Conservation (phyloP, 2,329 filamentous ascomycete genomes). For the Neobulgaria alba region DNA sequence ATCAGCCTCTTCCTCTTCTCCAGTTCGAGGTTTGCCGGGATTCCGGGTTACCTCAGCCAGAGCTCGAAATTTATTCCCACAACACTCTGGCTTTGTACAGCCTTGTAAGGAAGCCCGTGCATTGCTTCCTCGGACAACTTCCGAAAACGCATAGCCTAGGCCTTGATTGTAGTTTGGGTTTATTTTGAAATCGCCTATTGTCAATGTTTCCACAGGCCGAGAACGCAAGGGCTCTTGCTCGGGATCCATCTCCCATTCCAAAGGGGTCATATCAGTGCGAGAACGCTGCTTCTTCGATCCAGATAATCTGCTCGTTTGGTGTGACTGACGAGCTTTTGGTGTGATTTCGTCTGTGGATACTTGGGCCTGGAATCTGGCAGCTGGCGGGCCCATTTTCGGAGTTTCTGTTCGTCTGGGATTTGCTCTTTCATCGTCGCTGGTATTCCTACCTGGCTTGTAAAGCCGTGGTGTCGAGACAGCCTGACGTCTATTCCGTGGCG, state of each 20-base stretch:
- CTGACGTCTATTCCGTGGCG: too few relatives aligned
- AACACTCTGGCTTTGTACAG: constrained; percentile 50
- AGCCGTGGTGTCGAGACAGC: too few relatives aligned
- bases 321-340: too few relatives aligned
- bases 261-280: neutral
- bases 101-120: constrained; percentile 51
- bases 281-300: too few relatives aligned
- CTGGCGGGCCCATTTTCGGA: too few relatives aligned
- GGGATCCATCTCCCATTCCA: constrained; percentile 1
- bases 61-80: constrained; percentile 33
- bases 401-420: too few relatives aligned
- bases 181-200: constrained; percentile 51
- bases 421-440: too few relatives aligned
- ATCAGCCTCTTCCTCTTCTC: constrained; percentile 33
- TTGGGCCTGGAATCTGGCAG: too few relatives aligned
- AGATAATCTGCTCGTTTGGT: too few relatives aligned
- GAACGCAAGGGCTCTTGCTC: constrained; percentile 31
- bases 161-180: constrained; percentile 53
- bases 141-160: constrained; percentile 48
- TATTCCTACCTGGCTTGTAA: too few relatives aligned
- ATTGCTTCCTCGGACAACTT: constrained; percentile 50
- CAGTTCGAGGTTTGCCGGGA: constrained; percentile 12
- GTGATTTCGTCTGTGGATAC: too few relatives aligned
- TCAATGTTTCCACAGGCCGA: constrained; percentile 33
- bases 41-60: constrained; percentile 20